Base-by-base conservation (phyloP, 2,329 filamentous ascomycete species). In the Colletotrichum paranaense region DNA sequence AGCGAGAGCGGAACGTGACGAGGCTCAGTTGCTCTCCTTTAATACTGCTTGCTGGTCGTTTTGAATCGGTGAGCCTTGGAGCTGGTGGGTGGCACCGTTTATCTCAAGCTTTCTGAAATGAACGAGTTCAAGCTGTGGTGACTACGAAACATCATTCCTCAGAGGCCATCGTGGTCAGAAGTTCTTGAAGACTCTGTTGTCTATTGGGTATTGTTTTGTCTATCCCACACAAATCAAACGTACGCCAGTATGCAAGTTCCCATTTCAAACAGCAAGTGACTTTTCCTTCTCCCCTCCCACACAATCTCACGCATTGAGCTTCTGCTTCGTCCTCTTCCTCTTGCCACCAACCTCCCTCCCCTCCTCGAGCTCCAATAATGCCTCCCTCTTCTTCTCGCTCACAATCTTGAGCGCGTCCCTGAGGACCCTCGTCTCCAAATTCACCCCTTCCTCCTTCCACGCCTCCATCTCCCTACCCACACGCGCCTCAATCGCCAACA, bases 381-480 rank as follows among this genome's bases (percentile, higher is more conserved):
- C 97, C 84, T 98, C 95, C 70, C 95, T 90, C 88, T 98, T 98
- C 89, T 96, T 97, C 86, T 97, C 94, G n/a, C 94, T 93, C 6
- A 99, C 97, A 58, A 94, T 82, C 88, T 97, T 98, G 80, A 99
- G 85, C 46, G 92, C 92, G 75, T 97, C 95, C 67, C 93, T 89
- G 60, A 98, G 87, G 28, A 99, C 95, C 70, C 97, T 88, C 2
- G 92, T 94, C 86, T 98, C 96, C n/a, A 99, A 85, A 83, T 95
- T 98, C 68, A 99, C 97, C 1, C 94, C 94, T 78, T 97, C 95
- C 82, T 98, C 96, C 65, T 89, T 84, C 92, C 95, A 99, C 73
- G 92, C 91, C 58, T 90, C 91, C 93, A 99, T 94, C 82, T 94
- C 84, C 79, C 91, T 84, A 2, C 94, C 94, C 0, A 98, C 94